Evolutionary conservation across 306 rosid genomes (phyloP), one percentile per base, ranked within the genome.

Genomic region (Acacia acuminata): DNA sequence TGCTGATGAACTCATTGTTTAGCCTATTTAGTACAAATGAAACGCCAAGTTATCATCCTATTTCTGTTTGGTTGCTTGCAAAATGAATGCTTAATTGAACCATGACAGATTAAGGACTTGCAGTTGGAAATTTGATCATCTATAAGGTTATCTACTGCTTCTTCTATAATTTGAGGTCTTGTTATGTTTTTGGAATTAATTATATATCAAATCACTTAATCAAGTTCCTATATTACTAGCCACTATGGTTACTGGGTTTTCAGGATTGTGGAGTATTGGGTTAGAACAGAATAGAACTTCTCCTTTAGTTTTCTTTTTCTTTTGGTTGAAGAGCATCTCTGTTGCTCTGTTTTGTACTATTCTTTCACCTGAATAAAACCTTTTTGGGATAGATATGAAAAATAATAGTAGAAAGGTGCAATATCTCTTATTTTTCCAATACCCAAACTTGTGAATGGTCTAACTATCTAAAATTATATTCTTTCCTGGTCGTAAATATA

Each of bases 1-100:
- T 79, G 88, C 89, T 27, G 85, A 92, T 94, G 87, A 96, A 93
- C 81, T 90, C 94, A 0, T 74, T 85, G 58, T 92, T 94, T 74
- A 92, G 77, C 99, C 98, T 96, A 40, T 0, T 50, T 93, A 50
- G 1, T 34, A 64, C 48, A 72, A 61, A 45, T 25, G 5, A 80
- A 71, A 68, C 25, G 47, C 2, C 40, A 75, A 47, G 71, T 55
- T 45, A 71, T 38, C 64, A 50, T 50, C 56, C 8, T 9, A 60
- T 45, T 32, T 66, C 45, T 32, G 67, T 40, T 43, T 4, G 5
- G 50, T 32, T 78, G 66, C 44, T 77, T 4, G 74, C 27, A 69
- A 19, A 69, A 36, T 69, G 42, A 69, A 38, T 69, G 48, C 13
- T 38, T 38, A 14, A 27, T 7, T 68, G 25, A 38, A 36, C 19